Conservation (phyloP, 768 basidiomycete genomes). For the Tylopilus sp. region DNA sequence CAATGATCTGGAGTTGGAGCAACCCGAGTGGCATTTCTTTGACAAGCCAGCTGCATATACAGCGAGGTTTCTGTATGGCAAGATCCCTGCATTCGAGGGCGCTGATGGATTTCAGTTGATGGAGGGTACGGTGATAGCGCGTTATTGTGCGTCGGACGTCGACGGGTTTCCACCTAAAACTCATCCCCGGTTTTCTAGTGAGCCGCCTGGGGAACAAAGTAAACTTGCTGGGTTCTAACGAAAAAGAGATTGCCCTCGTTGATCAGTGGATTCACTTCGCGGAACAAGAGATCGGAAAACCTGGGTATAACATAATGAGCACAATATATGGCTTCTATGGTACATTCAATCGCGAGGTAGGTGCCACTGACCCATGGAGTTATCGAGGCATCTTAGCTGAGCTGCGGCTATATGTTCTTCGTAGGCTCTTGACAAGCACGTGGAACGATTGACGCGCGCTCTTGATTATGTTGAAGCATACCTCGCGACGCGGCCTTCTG, state of each 20-base stretch:
- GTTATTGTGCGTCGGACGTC: constrained; percentile 12
- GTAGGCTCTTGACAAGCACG: background rate
- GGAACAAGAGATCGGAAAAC: constrained; percentile 11
- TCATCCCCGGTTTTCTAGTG: constrained; percentile 9
- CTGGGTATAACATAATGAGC: background rate
- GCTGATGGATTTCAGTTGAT: constrained; percentile 16
- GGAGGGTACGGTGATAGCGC: constrained; percentile 16
- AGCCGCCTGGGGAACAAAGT: constrained; percentile 7
- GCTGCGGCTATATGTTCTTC: too few species aligned
- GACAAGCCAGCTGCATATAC: constrained; percentile 14
- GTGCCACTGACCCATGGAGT: background rate
- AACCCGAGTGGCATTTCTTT: constrained; percentile 1
- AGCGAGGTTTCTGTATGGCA: constrained; percentile 15
- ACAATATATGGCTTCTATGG: background rate
- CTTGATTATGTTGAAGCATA: constrained; percentile 13
- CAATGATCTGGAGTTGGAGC: constrained; percentile 10
- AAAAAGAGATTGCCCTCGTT: constrained; percentile 8
- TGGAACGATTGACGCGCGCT: constrained; percentile 4
- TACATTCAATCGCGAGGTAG: constrained; percentile 10
- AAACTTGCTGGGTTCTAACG: constrained; percentile 9
- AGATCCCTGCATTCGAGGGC: constrained; percentile 19
- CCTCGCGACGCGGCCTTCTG: constrained; percentile 10
- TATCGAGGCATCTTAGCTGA: background rate
- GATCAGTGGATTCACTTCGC: constrained; percentile 23
- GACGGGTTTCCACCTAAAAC: background rate